phyloP scores from a whole-genome alignment of 2,329 filamentous ascomycete species.

The Aspergillus fijiensis region DNA sequence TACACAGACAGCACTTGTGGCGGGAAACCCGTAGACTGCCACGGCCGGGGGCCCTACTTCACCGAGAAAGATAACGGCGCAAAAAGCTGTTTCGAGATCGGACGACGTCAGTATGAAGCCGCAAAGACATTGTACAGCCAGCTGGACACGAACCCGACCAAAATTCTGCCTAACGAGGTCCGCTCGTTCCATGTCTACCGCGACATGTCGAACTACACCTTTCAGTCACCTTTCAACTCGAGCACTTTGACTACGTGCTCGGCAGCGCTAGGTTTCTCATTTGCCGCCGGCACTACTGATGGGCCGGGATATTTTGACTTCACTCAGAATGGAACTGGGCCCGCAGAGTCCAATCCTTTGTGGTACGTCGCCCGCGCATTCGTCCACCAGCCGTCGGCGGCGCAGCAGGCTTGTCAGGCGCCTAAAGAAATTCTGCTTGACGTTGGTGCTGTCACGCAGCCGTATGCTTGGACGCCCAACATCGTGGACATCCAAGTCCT shows the following conservation, averaged over 20 bases:
- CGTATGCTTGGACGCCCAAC: constrained; percentile 88
- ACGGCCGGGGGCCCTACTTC: constrained; percentile 49
- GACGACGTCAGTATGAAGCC: constrained; percentile 46
- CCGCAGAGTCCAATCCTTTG: constrained; percentile 68
- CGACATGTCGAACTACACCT: constrained; percentile 74
- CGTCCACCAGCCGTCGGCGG: constrained; percentile 66
- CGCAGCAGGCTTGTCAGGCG: constrained; percentile 73
- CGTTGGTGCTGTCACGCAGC: constrained; percentile 73
- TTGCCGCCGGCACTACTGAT: constrained; percentile 89
- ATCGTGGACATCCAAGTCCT: constrained; percentile 85
- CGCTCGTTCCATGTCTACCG: constrained; percentile 83
- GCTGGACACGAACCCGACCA: constrained; percentile 42
- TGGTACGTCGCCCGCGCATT: constrained; percentile 75
- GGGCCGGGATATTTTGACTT: constrained; percentile 92
- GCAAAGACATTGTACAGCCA: constrained; percentile 57
- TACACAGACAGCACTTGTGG: constrained; percentile 77
- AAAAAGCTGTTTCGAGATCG: constrained; percentile 52
- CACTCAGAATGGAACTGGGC: constrained; percentile 79
- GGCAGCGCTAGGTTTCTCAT: constrained; percentile 85
- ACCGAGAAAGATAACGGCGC: constrained; percentile 46
- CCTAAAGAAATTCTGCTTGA: constrained; percentile 85
- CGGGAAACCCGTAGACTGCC: constrained; percentile 45
- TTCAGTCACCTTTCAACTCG: constrained; percentile 67
- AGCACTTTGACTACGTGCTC: constrained; percentile 69
- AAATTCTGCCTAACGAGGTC: constrained; percentile 62